Evolutionary conservation across 441 rosid species (phyloP).

Genomic region (Corymbia citriodora): DNA sequence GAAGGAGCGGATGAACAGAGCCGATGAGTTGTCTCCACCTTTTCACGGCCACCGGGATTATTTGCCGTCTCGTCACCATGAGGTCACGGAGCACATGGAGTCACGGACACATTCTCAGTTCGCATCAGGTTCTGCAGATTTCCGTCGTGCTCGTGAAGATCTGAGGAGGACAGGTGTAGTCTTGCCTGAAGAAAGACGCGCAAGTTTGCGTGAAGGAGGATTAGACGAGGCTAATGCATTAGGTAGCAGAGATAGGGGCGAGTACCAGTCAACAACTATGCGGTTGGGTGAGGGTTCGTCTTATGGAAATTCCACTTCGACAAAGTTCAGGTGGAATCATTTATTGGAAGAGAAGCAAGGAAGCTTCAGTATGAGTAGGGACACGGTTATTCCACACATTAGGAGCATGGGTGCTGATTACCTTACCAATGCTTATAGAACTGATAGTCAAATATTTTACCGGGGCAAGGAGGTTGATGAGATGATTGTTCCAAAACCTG

Average conservation of each 20-base stretch:
- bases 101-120: not conserved
- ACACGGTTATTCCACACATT: not conserved
- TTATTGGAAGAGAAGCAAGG: slow-evolving; percentile 7
- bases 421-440: not conserved
- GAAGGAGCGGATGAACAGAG: not conserved
- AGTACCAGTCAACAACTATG: slow-evolving; percentile 2
- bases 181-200: not conserved
- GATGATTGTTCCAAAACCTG: not conserved
- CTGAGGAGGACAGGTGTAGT: not conserved
- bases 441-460: not conserved
- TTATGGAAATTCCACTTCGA: slow-evolving; percentile 4
- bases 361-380: not conserved
- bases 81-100: not conserved
- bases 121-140: not conserved
- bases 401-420: not conserved
- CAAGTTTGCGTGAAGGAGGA: not conserved
- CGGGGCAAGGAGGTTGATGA: not conserved
- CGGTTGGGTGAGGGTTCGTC: slow-evolving; percentile 11
- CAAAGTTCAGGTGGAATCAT: slow-evolving; percentile 32
- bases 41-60: not conserved
- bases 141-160: not conserved
- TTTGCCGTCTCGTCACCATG: not conserved
- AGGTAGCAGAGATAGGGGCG: not conserved
- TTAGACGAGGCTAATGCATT: not conserved
- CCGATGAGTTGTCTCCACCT: not conserved